Evolutionary conservation across 768 basidiomycete genomes (phyloP), one percentile per base, ranked within the genome.

Genomic region (Termitomyces heimii): DNA sequence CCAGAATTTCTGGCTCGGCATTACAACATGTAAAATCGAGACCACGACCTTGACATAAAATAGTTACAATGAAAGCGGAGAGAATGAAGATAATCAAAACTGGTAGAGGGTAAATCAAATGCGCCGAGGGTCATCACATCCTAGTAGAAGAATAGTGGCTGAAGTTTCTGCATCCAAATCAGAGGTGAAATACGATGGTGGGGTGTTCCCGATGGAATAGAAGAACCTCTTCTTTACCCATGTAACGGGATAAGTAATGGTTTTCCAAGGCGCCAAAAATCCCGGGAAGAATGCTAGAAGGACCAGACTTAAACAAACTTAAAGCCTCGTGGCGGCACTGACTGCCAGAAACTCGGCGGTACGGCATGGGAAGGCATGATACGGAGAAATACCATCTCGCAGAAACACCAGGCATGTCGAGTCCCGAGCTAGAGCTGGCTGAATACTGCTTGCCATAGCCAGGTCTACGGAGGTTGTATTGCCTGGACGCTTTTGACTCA

Each of bases 141-240:
- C 83, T 29, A 84, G 69, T 18, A 83, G 73, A 4, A 86, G 70
- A 26, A 83, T 64, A n/a, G 75, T 66, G 6, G 79, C 81, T n/a
- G 67, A 53, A 52, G 74, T 65, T 58, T 82, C 81, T 0, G 77
- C 76, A 56, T 79, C 66, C 5, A 85, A 64, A 40, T 76, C 71
- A 53, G 77, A 69, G 3, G 79, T 78, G 14, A 85, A 68, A 45
- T 70, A 77, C 4, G 79, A 68, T 5, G 85, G 77, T 4, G 82
- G 73, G 0, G 84, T 84, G 62, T 84, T 84, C 34, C 85, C 84
- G 14, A 83, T 69, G 2, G 83, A 77, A 65, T 84, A 85, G 69
- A 83, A 85, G 57, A 75, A 80, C 2, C 66, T 66, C 59, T 72
- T 75, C 12, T 68, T 73, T 3, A 74, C 77, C 73, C 75, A 79